Evolutionary conservation across 148 eudicot species (phyloP), one percentile per base, ranked within the genome.

Genomic region (Agrostemma githago): DNA sequence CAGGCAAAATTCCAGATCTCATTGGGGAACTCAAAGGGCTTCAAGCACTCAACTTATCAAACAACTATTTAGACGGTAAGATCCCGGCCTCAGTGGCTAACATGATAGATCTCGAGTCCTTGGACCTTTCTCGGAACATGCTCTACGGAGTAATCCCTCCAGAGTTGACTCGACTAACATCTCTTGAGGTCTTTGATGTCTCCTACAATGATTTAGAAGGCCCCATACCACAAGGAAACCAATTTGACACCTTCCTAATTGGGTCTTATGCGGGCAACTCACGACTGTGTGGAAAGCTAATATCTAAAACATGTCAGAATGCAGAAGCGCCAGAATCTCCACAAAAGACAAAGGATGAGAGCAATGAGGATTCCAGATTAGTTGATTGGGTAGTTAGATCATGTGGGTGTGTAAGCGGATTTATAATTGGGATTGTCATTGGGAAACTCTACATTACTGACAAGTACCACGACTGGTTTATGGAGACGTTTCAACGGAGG

Each of bases 91-190:
- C 82, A 11, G 26, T 80, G n/a, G 82, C 76, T 15, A 75, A 78
- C 12, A 51, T 82, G 4, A 72, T 42, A 1, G 58, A 68, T 4
- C 81, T 86, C 0, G 81, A 86, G 53, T 72, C 82, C 0, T 42
- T 84, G 51, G 87, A 84, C 68, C 77, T 84, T 21, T 84, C 87
- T 40, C 63, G 5, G 3, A 86, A 86, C 68, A 26, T 12, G 66
- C 85, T 84, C 65, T 66, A 74, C 0, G 85, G 84, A 10, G 11
- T 56, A 21, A 84, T 84, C 1, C 85, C 88, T 26, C 63, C 37
- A 41, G 19, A 75, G 34, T 58, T 86, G 0, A 8, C 60, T 4
- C 26, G 62, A 11, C 66, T 80, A 15, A 76, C 60, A 2, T 82
- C 62, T 75, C 76, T 86, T 12, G 70, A 2, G 54, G 40, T 78